Percentiles rank a stretch among this genome's conserved stretches.
Evolutionary conservation across 75 land plant species (phyloP).

Genomic region (Picea sitchensis): DNA sequence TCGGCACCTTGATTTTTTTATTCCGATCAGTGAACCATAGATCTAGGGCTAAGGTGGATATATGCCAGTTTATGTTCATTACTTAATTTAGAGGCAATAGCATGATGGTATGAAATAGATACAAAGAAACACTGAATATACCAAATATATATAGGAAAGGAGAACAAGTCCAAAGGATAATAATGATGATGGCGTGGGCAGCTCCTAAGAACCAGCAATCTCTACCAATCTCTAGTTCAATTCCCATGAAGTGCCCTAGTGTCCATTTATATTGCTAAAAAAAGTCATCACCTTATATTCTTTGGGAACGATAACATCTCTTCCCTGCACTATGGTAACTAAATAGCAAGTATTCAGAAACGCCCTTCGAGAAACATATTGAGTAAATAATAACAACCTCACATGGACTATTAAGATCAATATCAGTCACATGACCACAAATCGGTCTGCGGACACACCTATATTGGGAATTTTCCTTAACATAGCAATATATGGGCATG

Average conservation of each 20-base stretch:
- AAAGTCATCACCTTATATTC: neutral
- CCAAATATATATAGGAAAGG: neutral
- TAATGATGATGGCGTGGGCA: too few species aligned
- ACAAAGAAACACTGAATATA: neutral
- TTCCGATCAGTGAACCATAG: too few species aligned
- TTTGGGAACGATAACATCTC: neutral
- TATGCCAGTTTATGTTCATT: too few species aligned
- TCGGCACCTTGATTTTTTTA: too few species aligned
- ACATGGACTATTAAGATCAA: neutral
- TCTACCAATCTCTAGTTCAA: too few species aligned
- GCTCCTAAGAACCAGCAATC: neutral
- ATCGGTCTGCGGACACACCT: neutral
- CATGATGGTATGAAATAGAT: too few species aligned
- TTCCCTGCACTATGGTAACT: neutral
- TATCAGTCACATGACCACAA: neutral
- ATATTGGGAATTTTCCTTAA: neutral
- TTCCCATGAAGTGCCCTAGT: neutral
- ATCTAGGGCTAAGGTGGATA: too few species aligned
- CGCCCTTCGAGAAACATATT: neutral
- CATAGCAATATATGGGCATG: neutral
- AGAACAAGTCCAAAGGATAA: neutral
- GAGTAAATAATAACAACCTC: neutral
- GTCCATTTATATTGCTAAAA: neutral
- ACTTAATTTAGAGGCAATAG: too few species aligned
- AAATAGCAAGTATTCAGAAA: neutral